A percentile compares a stretch with the other conserved stretches of the same genome.
These are phyloP conservation scores for Dillenia suffruticosa DNA, from an alignment of 164 flowering plant genomes.

Conservation along the genomic window DNA sequence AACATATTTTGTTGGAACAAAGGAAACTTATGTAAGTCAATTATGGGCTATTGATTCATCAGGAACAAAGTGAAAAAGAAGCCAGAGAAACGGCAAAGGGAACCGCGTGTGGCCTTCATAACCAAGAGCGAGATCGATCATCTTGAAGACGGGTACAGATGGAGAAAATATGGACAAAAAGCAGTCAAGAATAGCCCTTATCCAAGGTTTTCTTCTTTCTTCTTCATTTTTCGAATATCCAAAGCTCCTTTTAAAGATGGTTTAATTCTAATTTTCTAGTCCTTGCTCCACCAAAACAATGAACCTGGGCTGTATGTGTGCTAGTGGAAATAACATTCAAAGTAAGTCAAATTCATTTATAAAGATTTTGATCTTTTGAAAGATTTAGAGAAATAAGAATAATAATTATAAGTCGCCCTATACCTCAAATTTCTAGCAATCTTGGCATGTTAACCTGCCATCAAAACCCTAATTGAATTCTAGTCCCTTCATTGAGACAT, in stretches of 20 bases:
- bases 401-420: no score
- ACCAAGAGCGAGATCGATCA: slow-evolving; percentile 71
- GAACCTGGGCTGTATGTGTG: no score
- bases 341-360: no score
- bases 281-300: no score
- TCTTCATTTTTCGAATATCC: no score
- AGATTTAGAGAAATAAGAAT: no score
- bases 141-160: slow-evolving; percentile 73
- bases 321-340: no score
- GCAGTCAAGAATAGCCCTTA: slow-evolving; percentile 68
- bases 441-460: no score
- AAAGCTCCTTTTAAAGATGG: not conserved
- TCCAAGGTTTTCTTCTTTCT: slow-evolving; percentile 42
- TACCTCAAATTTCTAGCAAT: no score
- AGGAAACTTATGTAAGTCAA: not conserved
- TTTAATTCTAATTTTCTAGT: not conserved
- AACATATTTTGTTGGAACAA: not conserved
- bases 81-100: slow-evolving; percentile 39
- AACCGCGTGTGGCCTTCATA: slow-evolving; percentile 54
- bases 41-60: not conserved
- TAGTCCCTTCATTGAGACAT: no score
- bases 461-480: no score
- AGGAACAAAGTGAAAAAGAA: slow-evolving; percentile 40
- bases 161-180: slow-evolving; percentile 78
- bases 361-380: no score